A percentile compares a stretch with the other conserved stretches of the same genome.
Conservation (phyloP, 1,284 basidiomycete species). For the Cryptococcus hybrid region DNA sequence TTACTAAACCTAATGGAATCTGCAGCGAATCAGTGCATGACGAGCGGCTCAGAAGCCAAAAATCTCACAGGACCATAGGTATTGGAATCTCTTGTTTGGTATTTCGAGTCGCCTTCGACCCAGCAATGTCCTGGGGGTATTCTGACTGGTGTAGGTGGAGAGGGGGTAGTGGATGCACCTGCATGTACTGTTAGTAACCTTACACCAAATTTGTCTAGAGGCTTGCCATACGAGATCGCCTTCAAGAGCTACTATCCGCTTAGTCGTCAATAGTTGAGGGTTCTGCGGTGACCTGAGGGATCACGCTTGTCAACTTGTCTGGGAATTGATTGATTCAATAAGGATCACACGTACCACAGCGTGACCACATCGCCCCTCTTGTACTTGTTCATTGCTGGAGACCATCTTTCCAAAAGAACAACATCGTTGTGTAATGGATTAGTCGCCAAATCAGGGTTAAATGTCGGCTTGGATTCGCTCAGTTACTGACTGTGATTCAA, state of each 20-base stretch:
- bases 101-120: constrained; percentile 57
- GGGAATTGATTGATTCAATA: not conserved
- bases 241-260: constrained; percentile 56
- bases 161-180: constrained; percentile 49
- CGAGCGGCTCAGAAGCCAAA: not conserved
- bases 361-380: constrained; percentile 56
- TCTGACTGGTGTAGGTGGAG: constrained; percentile 40
- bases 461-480: constrained; percentile 41
- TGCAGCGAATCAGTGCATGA: constrained; percentile 5
- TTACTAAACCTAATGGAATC: constrained; percentile 52
- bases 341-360: constrained; percentile 41
- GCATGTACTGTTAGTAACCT: not conserved
- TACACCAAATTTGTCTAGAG: not conserved
- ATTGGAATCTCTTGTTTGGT: constrained; percentile 53
- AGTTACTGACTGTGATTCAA: not conserved
- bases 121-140: constrained; percentile 53
- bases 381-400: constrained; percentile 37
- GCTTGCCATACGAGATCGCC: constrained; percentile 51
- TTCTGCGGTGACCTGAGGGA: constrained; percentile 51
- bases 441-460: constrained; percentile 49
- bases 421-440: constrained; percentile 51
- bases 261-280: constrained; percentile 53
- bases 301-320: not conserved
- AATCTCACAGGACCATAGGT: constrained; percentile 55
- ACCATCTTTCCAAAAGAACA: constrained; percentile 54